Evolutionary conservation across 1,284 basidiomycete species (phyloP).

Genomic region (Cryptococcus sp.): DNA sequence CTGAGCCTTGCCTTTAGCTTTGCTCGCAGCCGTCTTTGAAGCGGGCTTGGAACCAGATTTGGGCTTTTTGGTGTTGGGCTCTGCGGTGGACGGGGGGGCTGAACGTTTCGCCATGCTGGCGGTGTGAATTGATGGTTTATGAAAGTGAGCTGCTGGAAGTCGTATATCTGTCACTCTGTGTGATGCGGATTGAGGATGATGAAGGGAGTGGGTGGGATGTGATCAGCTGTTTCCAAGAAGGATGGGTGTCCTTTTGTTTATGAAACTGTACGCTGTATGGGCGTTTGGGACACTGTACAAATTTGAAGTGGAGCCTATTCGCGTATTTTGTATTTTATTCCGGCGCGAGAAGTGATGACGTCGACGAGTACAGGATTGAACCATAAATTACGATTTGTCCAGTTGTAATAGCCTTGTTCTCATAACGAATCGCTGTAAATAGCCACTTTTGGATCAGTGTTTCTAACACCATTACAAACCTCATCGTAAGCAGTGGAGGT

Average conservation of each 20-base stretch:
- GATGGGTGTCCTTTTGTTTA: not conserved
- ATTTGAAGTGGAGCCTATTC: constrained; percentile 8
- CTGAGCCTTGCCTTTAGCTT: constrained; percentile 10
- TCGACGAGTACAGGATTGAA: constrained; percentile 8
- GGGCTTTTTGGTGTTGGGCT: constrained; percentile 26
- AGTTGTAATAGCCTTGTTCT: no score
- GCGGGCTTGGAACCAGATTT: constrained; percentile 18
- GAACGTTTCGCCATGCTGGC: constrained; percentile 31
- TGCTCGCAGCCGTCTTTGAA: constrained; percentile 4
- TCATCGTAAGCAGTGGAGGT: no score
- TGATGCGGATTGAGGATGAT: not conserved
- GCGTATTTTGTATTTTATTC: not conserved
- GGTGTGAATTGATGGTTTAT: constrained; percentile 1
- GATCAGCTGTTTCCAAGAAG: constrained; percentile 1
- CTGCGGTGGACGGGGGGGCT: constrained; percentile 21
- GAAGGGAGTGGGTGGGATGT: not conserved
- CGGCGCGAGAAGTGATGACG: constrained; percentile 13
- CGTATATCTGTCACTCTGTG: not conserved
- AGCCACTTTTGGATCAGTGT: no score
- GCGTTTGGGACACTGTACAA: not conserved
- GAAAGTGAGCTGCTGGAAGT: not conserved
- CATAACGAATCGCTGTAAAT: no score
- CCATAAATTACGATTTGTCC: no score
- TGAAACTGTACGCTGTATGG: not conserved
- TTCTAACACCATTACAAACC: no score